Evolutionary conservation across 1,139 yeast genomes (phyloP).

Genomic region (Debaryomycetaceae sp.): DNA sequence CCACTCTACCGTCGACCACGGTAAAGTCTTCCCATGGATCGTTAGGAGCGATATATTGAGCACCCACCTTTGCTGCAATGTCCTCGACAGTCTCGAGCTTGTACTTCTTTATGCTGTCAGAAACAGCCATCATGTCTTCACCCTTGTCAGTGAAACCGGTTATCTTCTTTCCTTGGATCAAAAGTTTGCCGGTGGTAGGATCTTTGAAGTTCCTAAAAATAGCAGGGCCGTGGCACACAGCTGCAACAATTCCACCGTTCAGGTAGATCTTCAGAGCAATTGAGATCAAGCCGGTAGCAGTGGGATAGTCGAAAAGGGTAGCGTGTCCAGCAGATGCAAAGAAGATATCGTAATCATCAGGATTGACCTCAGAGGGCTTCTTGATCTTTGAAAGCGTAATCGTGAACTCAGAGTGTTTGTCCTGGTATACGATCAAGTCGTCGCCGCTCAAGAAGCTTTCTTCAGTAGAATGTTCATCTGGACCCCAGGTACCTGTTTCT

Average conservation of each 20-base stretch:
- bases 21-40: constrained; percentile 53
- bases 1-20: constrained; percentile 51
- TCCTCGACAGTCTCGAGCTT: constrained; percentile 33
- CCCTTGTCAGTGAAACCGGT: constrained; percentile 63
- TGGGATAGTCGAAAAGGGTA: constrained; percentile 55
- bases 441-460: constrained; percentile 40
- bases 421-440: constrained; percentile 35
- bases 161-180: constrained; percentile 50
- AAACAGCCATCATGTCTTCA: constrained; percentile 41
- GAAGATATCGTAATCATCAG: constrained; percentile 49
- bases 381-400: constrained; percentile 30
- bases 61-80: constrained; percentile 37
- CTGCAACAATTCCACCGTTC: constrained; percentile 53
- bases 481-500: constrained; percentile 53
- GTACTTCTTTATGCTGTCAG: constrained; percentile 27
- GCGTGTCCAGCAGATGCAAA: constrained; percentile 69
- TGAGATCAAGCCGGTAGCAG: constrained; percentile 43
- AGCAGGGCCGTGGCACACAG: constrained; percentile 68
- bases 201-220: constrained; percentile 47
- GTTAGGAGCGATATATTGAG: constrained; percentile 39
- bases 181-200: constrained; percentile 35
- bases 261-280: constrained; percentile 45
- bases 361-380: constrained; percentile 41
- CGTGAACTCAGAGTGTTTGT: constrained; percentile 37
- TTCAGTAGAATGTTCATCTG: constrained; percentile 50